Conservation (phyloP, 306 rosid species). For the Gastrolobium bilobum region DNA sequence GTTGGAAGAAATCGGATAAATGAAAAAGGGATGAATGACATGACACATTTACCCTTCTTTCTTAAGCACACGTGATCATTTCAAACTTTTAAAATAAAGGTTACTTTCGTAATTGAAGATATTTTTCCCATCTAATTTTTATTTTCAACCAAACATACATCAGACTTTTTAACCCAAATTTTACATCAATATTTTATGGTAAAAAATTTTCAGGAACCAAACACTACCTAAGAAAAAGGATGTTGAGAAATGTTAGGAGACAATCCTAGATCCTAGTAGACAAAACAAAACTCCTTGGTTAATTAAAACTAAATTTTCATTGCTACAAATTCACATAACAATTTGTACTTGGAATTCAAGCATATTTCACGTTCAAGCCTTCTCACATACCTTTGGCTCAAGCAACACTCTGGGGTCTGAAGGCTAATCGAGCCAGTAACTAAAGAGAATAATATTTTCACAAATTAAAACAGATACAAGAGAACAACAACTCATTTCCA, state of each 20-base stretch:
- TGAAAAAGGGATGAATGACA: no score
- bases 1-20: no score
- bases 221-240: no score
- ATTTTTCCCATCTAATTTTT: no score
- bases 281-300: neutral
- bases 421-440: neutral
- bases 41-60: no score
- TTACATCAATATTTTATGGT: no score
- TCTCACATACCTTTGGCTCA: neutral
- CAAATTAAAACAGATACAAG: neutral
- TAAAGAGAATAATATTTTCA: neutral
- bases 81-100: no score
- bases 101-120: no score
- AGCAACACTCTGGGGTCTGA: neutral
- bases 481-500: conserved; percentile 5
- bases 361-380: neutral
- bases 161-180: no score
- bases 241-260: neutral
- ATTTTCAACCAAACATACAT: no score
- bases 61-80: no score
- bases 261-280: neutral
- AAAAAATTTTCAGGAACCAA: no score
- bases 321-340: neutral
- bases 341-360: neutral
- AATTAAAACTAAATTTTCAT: neutral